Percentiles rank a stretch among this genome's conserved stretches.
phyloP scores from a whole-genome alignment of 345 rosid genomes.

The Hevea brasiliensis region DNA sequence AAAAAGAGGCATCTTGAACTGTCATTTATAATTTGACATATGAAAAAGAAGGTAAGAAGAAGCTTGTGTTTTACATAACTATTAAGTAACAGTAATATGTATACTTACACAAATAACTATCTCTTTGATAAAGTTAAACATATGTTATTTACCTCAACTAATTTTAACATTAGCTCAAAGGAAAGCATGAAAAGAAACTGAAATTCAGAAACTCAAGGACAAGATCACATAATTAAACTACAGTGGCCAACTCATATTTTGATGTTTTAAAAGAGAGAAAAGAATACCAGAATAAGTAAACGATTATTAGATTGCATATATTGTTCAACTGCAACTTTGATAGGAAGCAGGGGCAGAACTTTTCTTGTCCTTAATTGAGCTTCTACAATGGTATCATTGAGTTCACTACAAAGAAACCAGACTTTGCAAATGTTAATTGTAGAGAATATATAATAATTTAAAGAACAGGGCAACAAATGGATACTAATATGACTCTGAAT shows the following conservation, averaged over 20 bases:
- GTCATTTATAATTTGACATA: not conserved
- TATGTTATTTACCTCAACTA: not conserved
- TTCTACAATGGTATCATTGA: conserved; percentile 59
- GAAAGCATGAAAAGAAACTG: not conserved
- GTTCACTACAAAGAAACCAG: conserved; percentile 41
- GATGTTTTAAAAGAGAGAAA: not conserved
- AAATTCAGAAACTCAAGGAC: conserved; percentile 1
- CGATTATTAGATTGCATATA: conserved; percentile 42
- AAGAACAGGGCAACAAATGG: not conserved
- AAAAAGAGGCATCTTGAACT: not conserved
- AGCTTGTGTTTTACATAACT: not conserved
- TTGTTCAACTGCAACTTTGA: conserved; percentile 36
- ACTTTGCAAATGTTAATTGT: not conserved
- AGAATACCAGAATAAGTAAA: conserved; percentile 50
- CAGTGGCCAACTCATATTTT: not conserved
- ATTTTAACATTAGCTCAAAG: not conserved
- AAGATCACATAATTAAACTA: not conserved
- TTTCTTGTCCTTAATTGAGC: conserved; percentile 56
- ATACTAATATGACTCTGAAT: not conserved
- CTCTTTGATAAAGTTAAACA: not conserved
- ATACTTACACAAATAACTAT: not conserved
- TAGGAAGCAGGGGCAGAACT: conserved; percentile 52
- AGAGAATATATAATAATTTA: not conserved
- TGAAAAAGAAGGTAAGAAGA: not conserved
- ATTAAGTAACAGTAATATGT: not conserved